Evolutionary conservation across 2,329 filamentous ascomycete genomes (phyloP), one percentile per base, ranked within the genome.

Genomic region (Colletotrichum sp.): DNA sequence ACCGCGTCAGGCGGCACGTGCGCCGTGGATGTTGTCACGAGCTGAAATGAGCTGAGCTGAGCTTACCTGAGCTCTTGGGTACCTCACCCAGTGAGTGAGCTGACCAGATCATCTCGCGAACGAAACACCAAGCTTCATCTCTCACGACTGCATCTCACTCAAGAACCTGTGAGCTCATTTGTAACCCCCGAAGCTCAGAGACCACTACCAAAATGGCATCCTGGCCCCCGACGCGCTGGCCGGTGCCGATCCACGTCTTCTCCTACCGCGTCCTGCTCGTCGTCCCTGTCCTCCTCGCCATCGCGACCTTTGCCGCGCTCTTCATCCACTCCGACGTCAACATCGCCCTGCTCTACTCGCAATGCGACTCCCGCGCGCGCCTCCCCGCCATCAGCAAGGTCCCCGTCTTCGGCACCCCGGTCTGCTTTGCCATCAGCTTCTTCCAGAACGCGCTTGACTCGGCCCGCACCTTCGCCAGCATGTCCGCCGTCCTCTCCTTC

Each of bases 361-460:
- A 90, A 79, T 91, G 89, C 82, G 87, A 90, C 80, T 84, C 89
- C 3, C 87, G 82, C 75, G 81, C 88, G 10, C 87, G 86, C 18
- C 80, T 90, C 26, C 87, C 87, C 13, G 83, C 68, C 21, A 80
- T 91, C 26, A 87, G 86, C 62, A 85, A 81, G n/a, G 79, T 89
- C 4, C 88, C 88, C 8, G 75, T 87, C 59, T 69, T 90, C 28
- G 88, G 88, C 49, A 83, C 87, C 3, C 86, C 88, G 18, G 75
- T 84, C 32, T 91, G 89, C 82, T 90, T 88, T 81, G 80, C 89
- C 73, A 83, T 89, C 79, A 87, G 86, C 84, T 89, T 90, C 84
- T 87, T 90, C 81, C 82, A 85, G 76, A 82, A 83, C 32, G 86
- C 89, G 18, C 81, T 87, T 66, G 83, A 83, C 49, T 86, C 87